Conservation (phyloP, 2,329 filamentous ascomycete species). For the Bipolaris sorokiniana region DNA sequence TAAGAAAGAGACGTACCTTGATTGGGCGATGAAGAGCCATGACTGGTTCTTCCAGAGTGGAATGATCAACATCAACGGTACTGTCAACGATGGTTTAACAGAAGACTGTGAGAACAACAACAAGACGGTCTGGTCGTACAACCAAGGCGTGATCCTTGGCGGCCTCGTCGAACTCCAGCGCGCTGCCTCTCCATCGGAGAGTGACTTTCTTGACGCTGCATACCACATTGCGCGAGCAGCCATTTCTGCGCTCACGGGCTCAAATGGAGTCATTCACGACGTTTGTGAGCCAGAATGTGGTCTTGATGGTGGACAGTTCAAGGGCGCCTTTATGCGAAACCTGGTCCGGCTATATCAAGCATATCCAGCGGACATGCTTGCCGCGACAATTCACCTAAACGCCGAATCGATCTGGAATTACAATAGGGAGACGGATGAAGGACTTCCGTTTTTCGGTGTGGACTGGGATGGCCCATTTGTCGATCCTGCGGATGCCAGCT, state of each 20-base stretch:
- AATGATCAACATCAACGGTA: conserved; percentile 56
- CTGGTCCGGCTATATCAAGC: conserved; percentile 63
- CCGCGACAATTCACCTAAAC: conserved; percentile 64
- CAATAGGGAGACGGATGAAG: conserved; percentile 54
- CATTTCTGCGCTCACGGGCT: conserved; percentile 44
- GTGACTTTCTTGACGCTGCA: conserved; percentile 45
- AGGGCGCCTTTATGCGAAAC: conserved; percentile 73
- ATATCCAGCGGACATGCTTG: conserved; percentile 58
- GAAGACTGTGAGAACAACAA: conserved; percentile 61
- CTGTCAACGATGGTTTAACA: conserved; percentile 62
- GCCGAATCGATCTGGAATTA: conserved; percentile 70
- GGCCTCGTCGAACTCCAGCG: conserved; percentile 61
- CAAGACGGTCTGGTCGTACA: conserved; percentile 59
- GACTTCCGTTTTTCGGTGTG: conserved; percentile 57
- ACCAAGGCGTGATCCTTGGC: conserved; percentile 67
- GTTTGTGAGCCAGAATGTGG: conserved; percentile 49
- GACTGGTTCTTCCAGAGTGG: conserved; percentile 58
- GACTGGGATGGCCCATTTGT: conserved; percentile 69
- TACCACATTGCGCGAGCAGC: conserved; percentile 49
- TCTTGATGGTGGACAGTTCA: conserved; percentile 66
- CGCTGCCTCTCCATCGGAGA: conserved; percentile 43
- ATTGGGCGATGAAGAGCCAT: conserved; percentile 57
- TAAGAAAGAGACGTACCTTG: conserved; percentile 50
- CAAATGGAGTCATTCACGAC: conserved; percentile 51
- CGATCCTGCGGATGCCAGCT: conserved; percentile 59